Base-by-base conservation (phyloP, 495 filamentous ascomycete genomes). In the Astrocystis sublimbata region DNA sequence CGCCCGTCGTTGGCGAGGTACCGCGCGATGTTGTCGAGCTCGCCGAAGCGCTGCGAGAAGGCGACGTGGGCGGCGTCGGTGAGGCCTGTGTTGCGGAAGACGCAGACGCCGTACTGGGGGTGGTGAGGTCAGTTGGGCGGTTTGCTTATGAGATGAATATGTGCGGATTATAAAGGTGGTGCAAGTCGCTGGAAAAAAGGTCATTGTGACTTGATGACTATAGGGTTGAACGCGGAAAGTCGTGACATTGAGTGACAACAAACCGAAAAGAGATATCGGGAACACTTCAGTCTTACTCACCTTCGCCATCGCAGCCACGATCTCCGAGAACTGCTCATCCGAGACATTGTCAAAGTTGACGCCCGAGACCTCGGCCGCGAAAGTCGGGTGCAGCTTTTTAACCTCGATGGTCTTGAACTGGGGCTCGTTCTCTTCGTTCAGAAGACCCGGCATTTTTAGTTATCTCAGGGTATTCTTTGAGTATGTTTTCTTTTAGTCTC, bases 21-120 rank as follows among this genome's bases (percentile, higher is more conserved):
- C 2, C 81, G 82, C 6, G 69, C 74, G n/a, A 85, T 79, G 63
- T 85, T 79, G 73, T 88, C 85, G 1, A 87, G 78, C 31, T 85
- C 82, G 17, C 84, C 85, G 58, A 88, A 78, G 10, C 75, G 76
- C 5, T 64, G 36, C n/a, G 80, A 79, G 72, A 87, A 85, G 24
- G 71, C 66, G 36, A 88, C 77, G 63, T 88, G 85, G 0, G 68
- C 57, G n/a, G 68, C 71, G 68, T 87, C 83, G 58, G 75, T 70
- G 31, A 88, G 72, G 24, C 73, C 69, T 7, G 85, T 84, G 49
- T 76, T 67, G 23, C 85, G 81, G 71, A 86, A 82, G 30, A 85
- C 78, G 62, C 75, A 73, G 19, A 88, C 75, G 49, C 83, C 85
- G 67, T 86, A 86, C 84, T 86, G 17, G 21, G 15, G 7, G 8